Evolutionary conservation across 345 rosid species (phyloP).

Genomic region (Heritiera littoralis): DNA sequence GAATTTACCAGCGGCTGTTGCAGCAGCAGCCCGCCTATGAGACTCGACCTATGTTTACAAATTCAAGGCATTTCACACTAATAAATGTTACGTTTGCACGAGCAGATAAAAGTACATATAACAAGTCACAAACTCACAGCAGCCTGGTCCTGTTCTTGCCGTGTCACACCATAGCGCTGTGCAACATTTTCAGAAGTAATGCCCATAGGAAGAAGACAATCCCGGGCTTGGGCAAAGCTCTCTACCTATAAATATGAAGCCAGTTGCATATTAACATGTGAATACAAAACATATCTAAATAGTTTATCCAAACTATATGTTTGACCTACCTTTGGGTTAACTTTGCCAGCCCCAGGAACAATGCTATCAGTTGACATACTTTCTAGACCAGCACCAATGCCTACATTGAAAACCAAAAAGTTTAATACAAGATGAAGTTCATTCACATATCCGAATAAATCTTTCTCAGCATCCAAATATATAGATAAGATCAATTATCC

Average conservation of each 20-base stretch:
- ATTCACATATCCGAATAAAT: neutral
- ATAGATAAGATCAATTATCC: constrained; percentile 10
- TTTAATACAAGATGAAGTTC: constrained; percentile 12
- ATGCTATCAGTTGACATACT: constrained; percentile 57
- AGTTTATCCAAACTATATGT: neutral
- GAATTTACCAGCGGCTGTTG: constrained; percentile 83
- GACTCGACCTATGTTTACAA: constrained; percentile 70
- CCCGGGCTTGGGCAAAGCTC: constrained; percentile 66
- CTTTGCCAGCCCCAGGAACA: constrained; percentile 23
- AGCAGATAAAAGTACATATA: neutral
- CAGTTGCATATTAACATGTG: constrained; percentile 14
- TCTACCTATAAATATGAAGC: constrained; percentile 45
- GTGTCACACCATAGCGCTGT: constrained; percentile 72
- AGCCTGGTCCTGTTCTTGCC: constrained; percentile 90
- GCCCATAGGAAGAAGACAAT: constrained; percentile 98
- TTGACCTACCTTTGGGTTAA: constrained; percentile 69
- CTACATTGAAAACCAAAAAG: constrained; percentile 39
- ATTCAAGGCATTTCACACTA: constrained; percentile 20
- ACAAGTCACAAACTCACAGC: constrained; percentile 51
- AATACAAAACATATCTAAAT: constrained; percentile 5
- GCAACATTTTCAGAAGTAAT: constrained; percentile 97
- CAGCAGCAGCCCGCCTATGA: constrained; percentile 93
- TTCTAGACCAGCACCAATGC: constrained; percentile 91
- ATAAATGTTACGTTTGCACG: constrained; percentile 2
- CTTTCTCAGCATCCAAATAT: neutral